Evolutionary conservation across 2,329 filamentous ascomycete species (phyloP), one percentile per base, ranked within the genome.

Genomic region (Biscogniauxia marginata): DNA sequence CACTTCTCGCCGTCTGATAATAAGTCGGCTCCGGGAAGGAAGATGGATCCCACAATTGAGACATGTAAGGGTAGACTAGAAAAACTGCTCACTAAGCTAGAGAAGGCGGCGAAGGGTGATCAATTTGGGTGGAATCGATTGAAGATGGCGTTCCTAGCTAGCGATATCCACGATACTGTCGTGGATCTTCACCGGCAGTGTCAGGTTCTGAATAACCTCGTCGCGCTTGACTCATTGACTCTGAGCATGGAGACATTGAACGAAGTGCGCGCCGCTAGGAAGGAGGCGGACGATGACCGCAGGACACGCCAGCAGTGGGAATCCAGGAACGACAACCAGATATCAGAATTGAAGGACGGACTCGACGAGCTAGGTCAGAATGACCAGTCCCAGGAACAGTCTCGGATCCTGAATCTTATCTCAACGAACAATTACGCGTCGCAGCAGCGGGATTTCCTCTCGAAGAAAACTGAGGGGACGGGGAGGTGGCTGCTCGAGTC

Each of bases 391-490:
- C 47, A 8, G 19, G 21, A 49, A 30, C 23, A n/a, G 6, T 16
- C 13, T 44, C 39, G 18, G 6, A 44, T 49, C 11, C 23, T 49
- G 7, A 30, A 34, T 30, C 47, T 49, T 21, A 49, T 49, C 13
- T 49, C 47, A 16, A 13, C 21, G 4, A 25, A 18, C n/a, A 24
- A 52, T 24, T 46, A 46, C 30, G 43, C 50, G 19, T 25, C 50
- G 6, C 50, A 52, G 43, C 50, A 52, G 21, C 3, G 22, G 23
- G 50, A 52, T 24, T 52, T 46, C 22, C 24, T 52, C 3, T 30
- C 23, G n/a, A 34, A 43, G 13, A 34, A 21, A 18, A 34, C 24
- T 7, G 50, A 46, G 23, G 50, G 50, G 7, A 52, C 50, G 7
- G 50, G 50, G 9, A 20, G 18, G 19, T 52, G 50, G 50, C 21